Evolutionary conservation across 768 basidiomycete species (phyloP), one percentile per base, ranked within the genome.

Genomic region (Leccinum variicolor): DNA sequence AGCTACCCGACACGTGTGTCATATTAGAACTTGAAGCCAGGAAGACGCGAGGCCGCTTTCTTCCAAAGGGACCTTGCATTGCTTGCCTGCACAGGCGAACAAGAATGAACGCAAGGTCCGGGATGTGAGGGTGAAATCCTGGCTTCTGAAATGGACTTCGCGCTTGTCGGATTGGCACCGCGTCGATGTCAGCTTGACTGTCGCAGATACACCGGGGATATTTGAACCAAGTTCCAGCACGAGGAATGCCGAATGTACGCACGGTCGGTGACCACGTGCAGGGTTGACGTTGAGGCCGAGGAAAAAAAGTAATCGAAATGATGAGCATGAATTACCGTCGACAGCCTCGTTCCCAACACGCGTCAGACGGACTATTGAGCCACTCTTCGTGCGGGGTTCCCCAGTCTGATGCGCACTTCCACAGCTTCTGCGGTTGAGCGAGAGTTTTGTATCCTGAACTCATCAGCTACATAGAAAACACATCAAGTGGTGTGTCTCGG

Each of bases 21-120:
- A 72, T 63, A 62, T 59, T 62, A 52, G 62, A 49, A 47, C 59
- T 52, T 63, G 62, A 61, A 45, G 69, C 52, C 69, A 69, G 71
- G 71, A 62, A 57, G 59, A 66, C 70, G 70, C 54, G 65, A 71
- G 70, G 70, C 70, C 70, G 66, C 69, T 61, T 65, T 61, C 64
- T 68, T 69, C 61, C 60, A 65, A 56, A 59, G 64, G 58, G 63
- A 65, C 52, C 58, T 53, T 36, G 57, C 68, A 69, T 64, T 62
- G 67, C 64, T 57, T 65, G 61, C 55, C 31, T 61, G 66, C 66
- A 67, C 67, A 69, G 67, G 68, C 64, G 64, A 65, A 45, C 54
- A 47, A 46, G 66, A 72, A 70, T 72, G 69, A 69, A 71, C 43
- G 62, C 48, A 61, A 62, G 50, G 50, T 60, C 67, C 61, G 59